Evolutionary conservation across 108 stramenopile species (phyloP), one percentile per base, ranked within the genome.

Genomic region (Mayamaea pseudoterrestris): DNA sequence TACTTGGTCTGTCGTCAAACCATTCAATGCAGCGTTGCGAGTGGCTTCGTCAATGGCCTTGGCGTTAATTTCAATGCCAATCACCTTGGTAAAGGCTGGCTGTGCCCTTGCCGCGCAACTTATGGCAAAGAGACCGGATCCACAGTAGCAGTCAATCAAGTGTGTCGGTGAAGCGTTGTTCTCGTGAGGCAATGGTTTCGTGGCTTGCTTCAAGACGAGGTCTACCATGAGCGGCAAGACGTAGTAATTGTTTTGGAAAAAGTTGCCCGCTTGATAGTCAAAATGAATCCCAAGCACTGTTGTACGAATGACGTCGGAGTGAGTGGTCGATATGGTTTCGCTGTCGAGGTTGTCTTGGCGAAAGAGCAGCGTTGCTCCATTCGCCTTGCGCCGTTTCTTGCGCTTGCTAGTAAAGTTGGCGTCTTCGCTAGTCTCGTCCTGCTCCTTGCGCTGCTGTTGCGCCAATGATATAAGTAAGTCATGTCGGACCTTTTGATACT

Each of bases 231-330:
- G 57, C 1, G 90, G 85, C 16, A 97, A 53, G 53, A 95, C 88
- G 64, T 71, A 89, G 27, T 94, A 85, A 71, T 97, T 96, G 57
- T 93, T 94, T 47, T 98, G 94, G 60, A 95, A 98, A 70, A 96
- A 98, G 40, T 96, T 95, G 35, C 95, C 95, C 1, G 97, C 97
- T 49, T 74, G 69, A 60, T 87, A 88, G 4, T 62, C 58, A 66
- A 95, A 92, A 8, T 53, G 48, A 2, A 93, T 25, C 3, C 63
- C 75, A 18, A 68, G 61, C 27, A 94, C 79, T 1, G 60, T 74
- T 1, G 86, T 82, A 18, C 71, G 71, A 41, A 89, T 78, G 50
- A 82, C 81, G 12, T 65, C 61, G 3, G 73, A 85, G 64, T 77
- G 78, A 55, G 93, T 78, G 5, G 88, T 93, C 8, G 78, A 80